Evolutionary conservation across 192 early-diverging fungal genomes (phyloP).

Genomic region (Mortierella hygrophila): DNA sequence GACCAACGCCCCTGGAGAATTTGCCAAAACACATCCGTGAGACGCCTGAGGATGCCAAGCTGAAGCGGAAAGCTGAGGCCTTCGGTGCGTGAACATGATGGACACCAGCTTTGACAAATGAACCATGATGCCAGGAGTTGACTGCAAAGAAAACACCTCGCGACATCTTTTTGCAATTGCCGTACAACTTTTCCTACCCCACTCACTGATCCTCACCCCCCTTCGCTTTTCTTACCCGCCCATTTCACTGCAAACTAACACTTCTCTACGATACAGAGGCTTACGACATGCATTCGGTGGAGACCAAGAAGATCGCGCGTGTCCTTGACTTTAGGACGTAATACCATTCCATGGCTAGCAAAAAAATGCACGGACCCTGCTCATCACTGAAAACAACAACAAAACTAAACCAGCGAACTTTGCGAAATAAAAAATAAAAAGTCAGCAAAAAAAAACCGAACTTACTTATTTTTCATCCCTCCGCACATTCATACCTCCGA

Average conservation of each 20-base stretch:
- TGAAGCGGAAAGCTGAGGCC: conserved; percentile 44
- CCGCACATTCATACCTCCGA: not conserved
- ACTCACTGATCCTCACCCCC: not conserved
- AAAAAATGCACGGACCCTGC: not conserved
- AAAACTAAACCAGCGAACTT: not conserved
- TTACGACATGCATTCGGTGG: conserved; percentile 21
- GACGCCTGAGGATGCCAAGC: conserved; percentile 35
- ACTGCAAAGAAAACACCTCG: too few relatives aligned
- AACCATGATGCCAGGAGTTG: not conserved
- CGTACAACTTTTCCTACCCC: not conserved
- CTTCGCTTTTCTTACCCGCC: not conserved
- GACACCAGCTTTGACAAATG: not conserved
- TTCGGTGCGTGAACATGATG: conserved; percentile 29
- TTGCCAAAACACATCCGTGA: conserved; percentile 69
- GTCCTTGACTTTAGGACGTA: conserved; percentile 21
- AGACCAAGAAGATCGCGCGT: conserved; percentile 25
- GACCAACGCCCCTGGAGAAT: conserved; percentile 76
- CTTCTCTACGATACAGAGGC: conserved; percentile 17
- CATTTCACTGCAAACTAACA: not conserved
- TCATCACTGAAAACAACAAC: not conserved
- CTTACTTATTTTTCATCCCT: not conserved
- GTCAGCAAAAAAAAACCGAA: not conserved
- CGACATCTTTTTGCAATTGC: not conserved
- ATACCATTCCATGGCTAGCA: not conserved
- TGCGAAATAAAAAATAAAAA: not conserved